A percentile compares a stretch with the other conserved stretches of the same genome.
These are phyloP conservation scores for Colletotrichum navitas DNA, from an alignment of 2,329 filamentous ascomycete species.

Conservation along the genomic window DNA sequence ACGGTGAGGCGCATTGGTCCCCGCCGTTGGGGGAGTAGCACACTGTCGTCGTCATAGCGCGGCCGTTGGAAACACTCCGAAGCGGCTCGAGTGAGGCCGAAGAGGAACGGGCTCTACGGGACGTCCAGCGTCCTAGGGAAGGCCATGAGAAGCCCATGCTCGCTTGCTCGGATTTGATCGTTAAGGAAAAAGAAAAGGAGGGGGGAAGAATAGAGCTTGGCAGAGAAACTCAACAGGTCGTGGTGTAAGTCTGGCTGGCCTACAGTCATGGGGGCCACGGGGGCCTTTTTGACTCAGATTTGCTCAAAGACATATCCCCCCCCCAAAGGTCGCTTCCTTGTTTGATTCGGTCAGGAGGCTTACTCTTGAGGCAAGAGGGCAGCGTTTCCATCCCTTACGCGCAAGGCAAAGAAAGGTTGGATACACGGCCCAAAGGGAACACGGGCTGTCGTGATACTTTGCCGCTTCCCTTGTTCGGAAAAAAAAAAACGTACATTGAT, in stretches of 20 bases:
- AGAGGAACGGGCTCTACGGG: not conserved
- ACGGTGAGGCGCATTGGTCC: not conserved
- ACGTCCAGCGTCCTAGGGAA: slow-evolving; percentile 9
- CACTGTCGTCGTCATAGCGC: not conserved
- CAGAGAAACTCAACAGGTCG: not conserved
- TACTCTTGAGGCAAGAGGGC: not conserved
- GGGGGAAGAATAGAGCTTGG: not conserved
- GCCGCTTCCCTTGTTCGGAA: not conserved
- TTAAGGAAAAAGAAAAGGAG: no score
- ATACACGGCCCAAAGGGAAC: not conserved
- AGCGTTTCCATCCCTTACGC: not conserved
- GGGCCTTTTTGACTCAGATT: not conserved
- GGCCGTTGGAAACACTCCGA: not conserved
- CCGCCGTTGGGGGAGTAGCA: not conserved
- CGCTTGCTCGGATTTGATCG: not conserved
- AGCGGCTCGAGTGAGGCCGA: slow-evolving; percentile 5
- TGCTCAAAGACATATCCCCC: not conserved
- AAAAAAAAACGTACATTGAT: not conserved
- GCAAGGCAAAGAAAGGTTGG: not conserved
- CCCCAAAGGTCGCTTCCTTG: not conserved
- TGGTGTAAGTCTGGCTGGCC: not conserved
- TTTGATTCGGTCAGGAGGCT: no score
- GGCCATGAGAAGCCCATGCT: slow-evolving; percentile 13
- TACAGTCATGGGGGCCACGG: not conserved
- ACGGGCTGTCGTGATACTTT: not conserved